Evolutionary conservation across 176 grass and related monocot species (phyloP), one percentile per base, ranked within the genome.

Genomic region (Oryza rufipogon): DNA sequence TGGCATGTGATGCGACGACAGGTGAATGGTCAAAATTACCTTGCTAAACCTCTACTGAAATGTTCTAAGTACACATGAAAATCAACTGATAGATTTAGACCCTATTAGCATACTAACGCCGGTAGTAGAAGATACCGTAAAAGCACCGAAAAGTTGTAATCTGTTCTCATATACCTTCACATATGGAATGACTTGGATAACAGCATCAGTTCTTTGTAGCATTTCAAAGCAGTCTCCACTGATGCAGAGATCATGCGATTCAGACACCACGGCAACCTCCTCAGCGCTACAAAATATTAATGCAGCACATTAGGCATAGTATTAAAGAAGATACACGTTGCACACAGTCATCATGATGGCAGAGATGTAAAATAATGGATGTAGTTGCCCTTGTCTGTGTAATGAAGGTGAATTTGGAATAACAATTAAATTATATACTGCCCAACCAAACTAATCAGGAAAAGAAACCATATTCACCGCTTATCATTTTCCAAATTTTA

Each of bases 201-300:
- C 89, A 87, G 91, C 85, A 13, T 90, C 91, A 72, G 91, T 94
- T 64, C 79, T 90, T 77, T 94, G 96, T 30, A 99, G 76, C 93
- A 96, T 96, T 87, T 99, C 96, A 87, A 99, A 99, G 76, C 96
- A 99, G 78, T 99, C 96, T 72, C 96, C 96, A 73, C 94, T 91
- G 80, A 94, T 86, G 76, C 96, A 99, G 87, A 99, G 96, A 70
- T 99, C 96, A 66, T 95, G 89, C 2, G 87, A 94, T 85, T 92
- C 91, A 89, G 93, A 91, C 75, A 99, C 72, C 9, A 7, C 20
- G 61, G 89, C 88, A 49, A 94, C 91, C 78, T 96, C 86, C 51
- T 86, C 89, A 69, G 87, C 89, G 82, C 96, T 99, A 85, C 68
- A 85, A 74, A 42, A 87, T 70, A 90, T 65, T 34, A 66, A 86